A percentile compares a stretch with the other conserved stretches of the same genome.
Conservation (phyloP, 2,329 filamentous ascomycete genomes). For the Leptographium wingfieldii region DNA sequence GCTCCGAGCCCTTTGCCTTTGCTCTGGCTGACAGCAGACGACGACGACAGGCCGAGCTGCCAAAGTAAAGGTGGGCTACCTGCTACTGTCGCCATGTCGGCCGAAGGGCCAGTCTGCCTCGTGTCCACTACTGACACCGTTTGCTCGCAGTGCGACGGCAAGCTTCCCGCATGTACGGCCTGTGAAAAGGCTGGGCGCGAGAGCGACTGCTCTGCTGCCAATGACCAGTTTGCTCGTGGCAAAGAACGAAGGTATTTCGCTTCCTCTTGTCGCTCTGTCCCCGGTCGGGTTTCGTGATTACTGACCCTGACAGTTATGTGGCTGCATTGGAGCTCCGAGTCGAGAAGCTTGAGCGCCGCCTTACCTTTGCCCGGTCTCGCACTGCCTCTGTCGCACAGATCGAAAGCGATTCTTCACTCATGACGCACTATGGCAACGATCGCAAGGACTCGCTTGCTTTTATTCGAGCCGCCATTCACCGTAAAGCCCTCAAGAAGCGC, state of each 20-base stretch:
- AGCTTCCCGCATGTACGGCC: conserved; percentile 85
- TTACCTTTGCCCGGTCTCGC: conserved; percentile 56
- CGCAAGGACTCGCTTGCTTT: conserved; percentile 51
- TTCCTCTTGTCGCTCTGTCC: neutral
- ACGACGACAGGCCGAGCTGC: conserved; percentile 53
- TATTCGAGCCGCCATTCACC: conserved; percentile 50
- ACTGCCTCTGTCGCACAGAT: conserved; percentile 58
- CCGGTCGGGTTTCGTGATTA: neutral
- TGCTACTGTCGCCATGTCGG: neutral
- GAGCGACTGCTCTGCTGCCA: conserved; percentile 81
- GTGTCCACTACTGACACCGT: neutral
- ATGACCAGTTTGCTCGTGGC: conserved; percentile 88
- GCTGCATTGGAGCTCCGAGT: conserved; percentile 85
- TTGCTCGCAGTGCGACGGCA: conserved; percentile 65
- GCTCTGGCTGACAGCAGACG: too few species aligned
- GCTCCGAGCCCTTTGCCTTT: too few species aligned
- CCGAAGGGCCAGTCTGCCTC: neutral
- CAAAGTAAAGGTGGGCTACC: conserved; percentile 63
- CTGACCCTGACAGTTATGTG: conserved; percentile 54
- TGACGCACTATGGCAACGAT: conserved; percentile 23
- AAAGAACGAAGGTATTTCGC: conserved; percentile 71
- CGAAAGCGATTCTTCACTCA: conserved; percentile 36
- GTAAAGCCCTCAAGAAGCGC: conserved; percentile 48
- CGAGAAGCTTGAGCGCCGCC: conserved; percentile 71
- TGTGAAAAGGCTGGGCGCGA: conserved; percentile 85